Evolutionary conservation across 306 rosid genomes (phyloP), one percentile per base, ranked within the genome.

Genomic region (Leucaena leucocephala): DNA sequence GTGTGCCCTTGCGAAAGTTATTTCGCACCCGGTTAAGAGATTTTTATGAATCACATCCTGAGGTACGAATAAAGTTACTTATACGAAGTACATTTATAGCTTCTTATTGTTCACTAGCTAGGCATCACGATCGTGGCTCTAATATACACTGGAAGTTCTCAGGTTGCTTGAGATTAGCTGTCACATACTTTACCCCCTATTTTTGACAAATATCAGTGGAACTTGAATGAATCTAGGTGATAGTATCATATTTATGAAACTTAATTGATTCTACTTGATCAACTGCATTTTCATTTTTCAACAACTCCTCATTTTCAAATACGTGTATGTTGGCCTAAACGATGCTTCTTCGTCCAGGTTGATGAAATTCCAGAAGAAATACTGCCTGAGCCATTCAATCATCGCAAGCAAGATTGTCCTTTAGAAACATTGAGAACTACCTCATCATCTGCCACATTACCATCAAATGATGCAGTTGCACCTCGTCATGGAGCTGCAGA

Each of bases 381-480:
- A 33, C 77, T 95, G 86, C 99, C 99, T 0, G 90, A 84, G 74
- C 95, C 96, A 74, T 93, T 92, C 91, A 85, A 76, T 71, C 64
- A 1, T 36, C 62, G 40, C 7, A 86, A 72, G 59, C 82, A 78
- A 66, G 86, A 78, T 0, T n/a, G 71, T 17, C 35, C 66, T 59
- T 54, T 68, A 4, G 68, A 77, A 62, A 40, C 17, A 48, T 72
- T 74, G 49, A 68, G 58, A 77, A 36, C 75, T 38, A 46, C 81
- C 5, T 50, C 82, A 6, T 34, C 74, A 68, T 74, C 69, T 11
- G 7, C 82, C 68, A 22, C 46, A 55, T 64, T 22, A 77, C 38
- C 39, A 70, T 63, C 74, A 72, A 67, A 52, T 33, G 80, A n/a
- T 59, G 48, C 76, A 14, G 58, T 46, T 48, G 72, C 49, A 19